Evolutionary conservation across 2,329 filamentous ascomycete genomes (phyloP), one percentile per base, ranked within the genome.

Genomic region (Colletotrichum zoysiae): DNA sequence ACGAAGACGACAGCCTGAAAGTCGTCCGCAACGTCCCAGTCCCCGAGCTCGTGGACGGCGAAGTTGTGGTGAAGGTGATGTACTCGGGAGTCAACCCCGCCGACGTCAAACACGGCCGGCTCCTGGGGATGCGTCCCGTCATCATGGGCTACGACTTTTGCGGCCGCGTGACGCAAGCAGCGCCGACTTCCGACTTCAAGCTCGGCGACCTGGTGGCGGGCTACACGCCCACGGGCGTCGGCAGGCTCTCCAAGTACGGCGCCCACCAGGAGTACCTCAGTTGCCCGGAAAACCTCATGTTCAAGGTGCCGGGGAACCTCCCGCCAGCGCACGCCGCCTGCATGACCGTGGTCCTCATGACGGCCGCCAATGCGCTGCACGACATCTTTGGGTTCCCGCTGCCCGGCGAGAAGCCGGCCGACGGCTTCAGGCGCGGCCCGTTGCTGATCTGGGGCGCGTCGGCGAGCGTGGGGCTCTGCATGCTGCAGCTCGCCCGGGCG

Each of bases 361-460:
- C 76, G 0, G 77, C 77, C 6, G 74, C 76, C 1, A 75, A 77
- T 40, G 76, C 64, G 6, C 59, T 77, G 5, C 74, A 74, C 64
- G 75, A 76, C 46, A 59, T 74, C 30, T 70, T 77, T 8, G 73
- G 73, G 0, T 65, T 74, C 18, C 70, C 63, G 5, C 65, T 73
- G 1, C 73, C 75, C 0, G 61, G 53, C 3, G 67, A 69, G 5
- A 56, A 60, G 12, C n/a, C 73, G 1, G 40, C 70, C 11, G 30
- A 1, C 3, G 65, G 30, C 18, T 58, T 73, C 8, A 70, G 67
- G 7, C 67, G 67, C 1, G 71, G 77, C 8, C 75, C 76, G 1
- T 8, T 82, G 8, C 68, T 83, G 20, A 76, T 83, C 55, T 83
- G 82, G 82, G 82, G 81, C n/a, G 82, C 79, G 9, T 78, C 77